phyloP scores from a whole-genome alignment of 1,284 basidiomycete genomes.

The Violaceomyces palustris region DNA sequence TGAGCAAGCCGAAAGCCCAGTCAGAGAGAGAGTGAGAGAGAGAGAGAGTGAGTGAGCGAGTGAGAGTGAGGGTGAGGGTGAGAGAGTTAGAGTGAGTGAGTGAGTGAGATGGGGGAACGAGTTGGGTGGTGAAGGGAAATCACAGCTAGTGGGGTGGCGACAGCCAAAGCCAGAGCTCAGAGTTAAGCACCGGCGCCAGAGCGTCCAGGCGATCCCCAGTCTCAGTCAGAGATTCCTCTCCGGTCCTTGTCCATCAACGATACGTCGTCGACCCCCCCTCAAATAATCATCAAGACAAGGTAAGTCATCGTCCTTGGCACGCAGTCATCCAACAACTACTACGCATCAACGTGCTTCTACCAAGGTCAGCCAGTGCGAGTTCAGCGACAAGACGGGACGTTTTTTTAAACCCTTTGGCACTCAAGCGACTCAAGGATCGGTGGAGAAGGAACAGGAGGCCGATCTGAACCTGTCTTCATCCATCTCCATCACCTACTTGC shows the following conservation, averaged over 20 bases:
- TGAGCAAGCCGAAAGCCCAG: too few relatives aligned
- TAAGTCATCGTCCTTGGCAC: slow-evolving; percentile 14
- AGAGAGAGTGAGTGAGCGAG: too few relatives aligned
- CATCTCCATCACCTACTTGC: slow-evolving; percentile 12
- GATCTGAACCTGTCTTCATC: neutral
- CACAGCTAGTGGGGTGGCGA: neutral
- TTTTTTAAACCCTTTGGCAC: too few relatives aligned
- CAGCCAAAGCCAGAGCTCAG: too few relatives aligned
- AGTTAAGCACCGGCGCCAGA: too few relatives aligned
- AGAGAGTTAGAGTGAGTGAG: too few relatives aligned
- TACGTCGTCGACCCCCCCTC: slow-evolving; percentile 11
- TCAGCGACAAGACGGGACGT: neutral
- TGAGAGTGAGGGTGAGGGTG: too few relatives aligned
- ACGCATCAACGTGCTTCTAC: slow-evolving; percentile 1
- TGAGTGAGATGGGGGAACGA: too few relatives aligned
- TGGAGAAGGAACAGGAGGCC: neutral
- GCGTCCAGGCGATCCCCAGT: too few relatives aligned
- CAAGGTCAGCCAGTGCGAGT: slow-evolving; percentile 1
- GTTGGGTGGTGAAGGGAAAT: too few relatives aligned
- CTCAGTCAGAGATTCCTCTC: too few relatives aligned
- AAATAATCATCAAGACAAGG: slow-evolving; percentile 24
- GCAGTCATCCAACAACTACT: slow-evolving; percentile 1
- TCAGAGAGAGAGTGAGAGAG: too few relatives aligned
- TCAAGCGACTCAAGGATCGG: neutral
- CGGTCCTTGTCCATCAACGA: slow-evolving; percentile 32